Base-by-base conservation (phyloP, 2,329 filamentous ascomycete genomes). In the Colletotrichum shisoi region DNA sequence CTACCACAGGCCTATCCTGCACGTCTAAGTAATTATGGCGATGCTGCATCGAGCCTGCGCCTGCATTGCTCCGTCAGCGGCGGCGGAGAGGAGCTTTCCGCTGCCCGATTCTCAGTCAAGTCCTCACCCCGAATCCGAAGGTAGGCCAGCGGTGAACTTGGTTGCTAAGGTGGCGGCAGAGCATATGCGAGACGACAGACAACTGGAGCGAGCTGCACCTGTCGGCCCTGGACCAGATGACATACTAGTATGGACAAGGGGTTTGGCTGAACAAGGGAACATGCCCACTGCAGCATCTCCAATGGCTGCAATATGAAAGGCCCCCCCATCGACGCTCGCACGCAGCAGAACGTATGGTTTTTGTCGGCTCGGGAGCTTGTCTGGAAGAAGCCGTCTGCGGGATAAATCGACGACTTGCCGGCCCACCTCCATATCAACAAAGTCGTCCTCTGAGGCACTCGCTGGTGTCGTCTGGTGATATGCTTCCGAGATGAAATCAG, bases 21-120 rank as follows among this genome's bases (percentile, higher is more conserved):
- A n/a, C 27, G 56, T 15, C 56, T 17, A 27, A 27, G 24, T 27
- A 27, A 27, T 4, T 27, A 17, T 24, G 56, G 34, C 54, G 39
- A 46, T 51, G 27, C 21, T 31, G 27, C 52, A 40, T 37, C 52
- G n/a, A 27, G 19, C 19, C 48, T 42, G 52, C 52, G 39, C 24
- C 19, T 17, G 52, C 52, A 40, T 37, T 42, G 52, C 61, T 44
- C 53, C 52, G 60, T 63, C 52, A 24, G 37, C 60, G 52, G 44
- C 60, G 13, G 54, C 62, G 62, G 62, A 52, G 62, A 59, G 54
- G 62, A 63, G 24, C 13, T 62, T 65, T 62, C 63, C 57, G 57
- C 63, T n/a, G 34, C 48, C 51, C 37, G 21, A 49, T 6, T 65
- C 21, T 54, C 31, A 44, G 17, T 19, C 21, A 27, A 31, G 27